A percentile compares a stretch with the other conserved stretches of the same genome.
Conservation (phyloP, 2,329 filamentous ascomycete genomes). For the Microsporum audouinii region DNA sequence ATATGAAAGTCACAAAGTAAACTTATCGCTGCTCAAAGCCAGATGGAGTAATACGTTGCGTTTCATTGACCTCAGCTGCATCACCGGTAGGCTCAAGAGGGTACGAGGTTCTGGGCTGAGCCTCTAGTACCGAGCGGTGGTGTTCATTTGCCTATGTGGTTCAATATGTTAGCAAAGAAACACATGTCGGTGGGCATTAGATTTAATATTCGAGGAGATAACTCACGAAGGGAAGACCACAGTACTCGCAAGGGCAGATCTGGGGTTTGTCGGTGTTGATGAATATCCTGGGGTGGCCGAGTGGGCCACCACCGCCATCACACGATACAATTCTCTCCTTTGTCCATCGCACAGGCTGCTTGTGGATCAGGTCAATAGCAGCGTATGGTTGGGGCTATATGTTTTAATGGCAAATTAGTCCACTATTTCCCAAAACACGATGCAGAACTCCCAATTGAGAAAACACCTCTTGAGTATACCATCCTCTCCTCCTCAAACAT, state of each 20-base stretch:
- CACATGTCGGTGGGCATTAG: neutral
- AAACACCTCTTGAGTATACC: neutral
- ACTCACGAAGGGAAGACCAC: constrained; percentile 82
- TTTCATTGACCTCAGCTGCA: constrained; percentile 47
- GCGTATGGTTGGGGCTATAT: constrained; percentile 71
- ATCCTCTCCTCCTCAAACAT: neutral
- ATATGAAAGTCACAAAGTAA: constrained; percentile 10
- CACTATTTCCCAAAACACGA: neutral
- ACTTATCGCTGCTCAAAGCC: constrained; percentile 47
- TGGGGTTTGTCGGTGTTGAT: constrained; percentile 98
- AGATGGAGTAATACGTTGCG: constrained; percentile 41
- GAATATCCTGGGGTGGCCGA: constrained; percentile 85
- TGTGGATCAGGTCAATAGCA: constrained; percentile 91
- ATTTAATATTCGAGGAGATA: neutral
- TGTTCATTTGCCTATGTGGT: constrained; percentile 68
- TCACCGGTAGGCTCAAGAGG: constrained; percentile 57
- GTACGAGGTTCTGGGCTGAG: constrained; percentile 68
- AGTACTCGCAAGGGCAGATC: constrained; percentile 84
- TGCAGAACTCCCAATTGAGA: neutral
- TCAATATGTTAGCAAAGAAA: constrained; percentile 9
- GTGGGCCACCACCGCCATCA: constrained; percentile 80
- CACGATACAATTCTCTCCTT: constrained; percentile 72
- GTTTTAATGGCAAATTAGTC: constrained; percentile 7
- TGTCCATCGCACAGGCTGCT: constrained; percentile 87
- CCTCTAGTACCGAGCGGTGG: constrained; percentile 71